Conservation (phyloP, 495 filamentous ascomycete species). For the Lentithecium fluviatile region DNA sequence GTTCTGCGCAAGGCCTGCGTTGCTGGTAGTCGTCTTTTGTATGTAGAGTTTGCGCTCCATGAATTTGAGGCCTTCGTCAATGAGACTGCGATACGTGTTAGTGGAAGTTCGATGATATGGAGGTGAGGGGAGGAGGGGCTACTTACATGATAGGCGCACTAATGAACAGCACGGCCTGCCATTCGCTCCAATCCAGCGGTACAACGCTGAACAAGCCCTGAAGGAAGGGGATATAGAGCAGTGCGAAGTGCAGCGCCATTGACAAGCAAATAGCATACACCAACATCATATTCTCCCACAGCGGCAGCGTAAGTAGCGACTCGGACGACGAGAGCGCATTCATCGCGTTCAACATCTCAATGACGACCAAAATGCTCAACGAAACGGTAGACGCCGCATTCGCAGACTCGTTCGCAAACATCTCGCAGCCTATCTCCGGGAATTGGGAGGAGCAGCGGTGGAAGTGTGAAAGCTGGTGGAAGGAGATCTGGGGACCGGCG, state of each 20-base stretch:
- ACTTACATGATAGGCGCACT: constrained; percentile 93
- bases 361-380: constrained; percentile 87
- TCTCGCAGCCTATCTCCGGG: constrained; percentile 88
- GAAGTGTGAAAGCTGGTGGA: constrained; percentile 91
- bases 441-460: constrained; percentile 86
- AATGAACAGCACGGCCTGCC: constrained; percentile 87
- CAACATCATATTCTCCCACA: constrained; percentile 97
- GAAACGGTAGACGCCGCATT: constrained; percentile 95
- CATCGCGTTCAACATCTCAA: constrained; percentile 99
- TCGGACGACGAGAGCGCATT: constrained; percentile 96
- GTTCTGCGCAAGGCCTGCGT: constrained; percentile 5
- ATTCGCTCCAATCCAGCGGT: constrained; percentile 84
- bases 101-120: neutral
- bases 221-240: constrained; percentile 89
- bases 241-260: constrained; percentile 93
- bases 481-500: constrained; percentile 87
- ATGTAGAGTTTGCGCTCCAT: constrained; percentile 64
- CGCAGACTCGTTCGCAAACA: constrained; percentile 87
- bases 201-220: constrained; percentile 88
- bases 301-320: constrained; percentile 84
- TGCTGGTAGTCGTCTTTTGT: constrained; percentile 13
- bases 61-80: constrained; percentile 87
- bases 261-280: constrained; percentile 91
- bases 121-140: constrained; percentile 2
- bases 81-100: constrained; percentile 56